Base-by-base conservation (phyloP, 768 basidiomycete genomes). In the Rubroboletus satanas region DNA sequence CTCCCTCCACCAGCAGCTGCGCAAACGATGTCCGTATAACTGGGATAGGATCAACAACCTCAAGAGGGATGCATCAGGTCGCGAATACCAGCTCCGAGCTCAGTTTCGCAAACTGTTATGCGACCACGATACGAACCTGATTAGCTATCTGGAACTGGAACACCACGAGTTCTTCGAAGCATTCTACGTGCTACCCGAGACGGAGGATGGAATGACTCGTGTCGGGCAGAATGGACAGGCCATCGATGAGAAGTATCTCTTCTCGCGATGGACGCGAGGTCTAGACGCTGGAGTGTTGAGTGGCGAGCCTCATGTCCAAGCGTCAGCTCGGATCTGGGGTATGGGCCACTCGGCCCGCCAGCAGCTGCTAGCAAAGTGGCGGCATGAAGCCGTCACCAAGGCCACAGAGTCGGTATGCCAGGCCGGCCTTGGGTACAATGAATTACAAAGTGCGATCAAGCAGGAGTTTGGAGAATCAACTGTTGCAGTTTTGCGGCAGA, bases 241-340 rank as follows among this genome's bases (percentile, higher is more conserved):
- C 0, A 57, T 82, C 3, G 50, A 69, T 3, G 23, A 50, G 0
- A 44, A 54, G 2, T 84, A 84, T 60, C 73, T 87, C 8, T 45
- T 84, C n/a, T 50, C 69, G n/a, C 74, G 67, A 8, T 86, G 85
- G 84, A 38, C 44, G 0, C 56, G 59, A 0, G 82, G 80, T 10
- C 12, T 51, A 31, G 65, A 79, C 56, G 75, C 79, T 23, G 82
- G 81, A 1, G 58, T 75, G 4, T 76, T 82, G 64, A 62, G 55
- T 28, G 38, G 54, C 0, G 54, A 66, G 0, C 58, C 56, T 4
- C 56, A 71, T 45, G 61, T 78, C 9, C 49, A 29, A 11, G 61
- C 61, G 1, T 57, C 72, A 1, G 49, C 57, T 15, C 51, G 61
- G 6, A 68, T 81, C 23, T 83, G 76, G 83, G 56, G 18, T 12